Base-by-base conservation (phyloP, 2,329 filamentous ascomycete species). In the Lachnum nothofagi region DNA sequence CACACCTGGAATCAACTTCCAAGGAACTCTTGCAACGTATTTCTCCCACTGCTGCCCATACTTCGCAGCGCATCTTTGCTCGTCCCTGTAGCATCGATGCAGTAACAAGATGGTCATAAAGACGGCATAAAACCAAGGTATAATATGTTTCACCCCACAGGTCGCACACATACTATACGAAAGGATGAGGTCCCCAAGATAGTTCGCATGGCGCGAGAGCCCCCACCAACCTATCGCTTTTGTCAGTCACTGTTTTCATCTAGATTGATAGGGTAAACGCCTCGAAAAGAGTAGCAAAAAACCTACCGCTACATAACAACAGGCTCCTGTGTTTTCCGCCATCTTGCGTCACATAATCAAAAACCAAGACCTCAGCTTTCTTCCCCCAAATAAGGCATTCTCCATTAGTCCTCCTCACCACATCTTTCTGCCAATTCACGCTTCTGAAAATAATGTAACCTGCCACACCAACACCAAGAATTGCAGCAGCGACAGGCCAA, bases 351-450 rank as follows among this genome's bases (percentile, higher is more conserved):
- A 52, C 64, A 55, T 72, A 75, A 1, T 58, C 58, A 3, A 69
- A 68, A 7, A 53, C 55, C 3, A 75, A 64, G 43, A 67, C 67
- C 35, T 68, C 55, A 1, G 71, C 69, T 0, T 65, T 61, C 20
- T 66, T 61, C 2, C 72, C 72, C 72, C 72, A 75, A 14, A 75
- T 65, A 5, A 55, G 59, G 51, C 69, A 73, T 3, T 65, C 56
- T 25, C 71, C 71, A 4, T 65, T 61, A 0, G 67, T 68, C 7
- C 64, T 60, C 22, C 72, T 67, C 4, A 69, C 66, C 0, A 63
- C 51, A 53, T 74, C 70, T 39, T 74, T 74, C 49, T 75, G 72
- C 49, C 70, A 52, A 52, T 75, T 75, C 10, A 71, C 70, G 1
- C 63, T 66, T 4, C 72, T 69, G 58, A 75, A 75, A 3, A 75